Conservation (phyloP, 805 yeast species). For the Lipomyces anomalus region DNA sequence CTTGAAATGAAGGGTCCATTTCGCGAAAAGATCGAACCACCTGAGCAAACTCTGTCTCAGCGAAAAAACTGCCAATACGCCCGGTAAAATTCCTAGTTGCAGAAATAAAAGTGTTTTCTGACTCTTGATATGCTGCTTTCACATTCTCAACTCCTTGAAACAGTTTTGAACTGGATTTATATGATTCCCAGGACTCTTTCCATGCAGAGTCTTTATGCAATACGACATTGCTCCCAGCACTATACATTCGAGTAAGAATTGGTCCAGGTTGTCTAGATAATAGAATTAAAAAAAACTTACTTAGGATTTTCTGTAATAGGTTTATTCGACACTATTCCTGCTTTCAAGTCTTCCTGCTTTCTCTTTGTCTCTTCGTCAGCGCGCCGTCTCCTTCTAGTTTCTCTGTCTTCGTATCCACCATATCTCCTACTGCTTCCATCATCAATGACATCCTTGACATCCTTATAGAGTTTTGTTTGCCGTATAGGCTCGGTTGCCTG, state of each 20-base stretch:
- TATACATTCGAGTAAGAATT: conserved; percentile 40
- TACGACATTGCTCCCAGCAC: conserved; percentile 73
- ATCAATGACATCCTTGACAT: conserved; percentile 79
- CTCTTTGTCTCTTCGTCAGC: conserved; percentile 37
- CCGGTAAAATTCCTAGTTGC: conserved; percentile 72
- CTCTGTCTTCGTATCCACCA: conserved; percentile 88
- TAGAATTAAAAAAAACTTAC: conserved; percentile 4
- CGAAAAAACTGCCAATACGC: conserved; percentile 80
- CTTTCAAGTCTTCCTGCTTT: conserved; percentile 41
- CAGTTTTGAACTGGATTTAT: conserved; percentile 59
- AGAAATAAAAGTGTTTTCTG: conserved; percentile 85
- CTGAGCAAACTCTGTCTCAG: conserved; percentile 93
- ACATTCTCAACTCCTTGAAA: conserved; percentile 60
- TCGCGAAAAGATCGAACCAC: conserved; percentile 80
- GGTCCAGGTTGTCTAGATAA: conserved; percentile 1
- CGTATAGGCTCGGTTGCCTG: conserved; percentile 87
- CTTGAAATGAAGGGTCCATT: conserved; percentile 83
- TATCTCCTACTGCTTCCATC: conserved; percentile 85
- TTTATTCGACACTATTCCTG: conserved; percentile 48
- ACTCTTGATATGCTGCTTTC: conserved; percentile 69
- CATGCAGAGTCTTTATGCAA: conserved; percentile 73
- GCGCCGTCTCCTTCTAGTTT: conserved; percentile 69
- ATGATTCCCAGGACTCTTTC: conserved; percentile 61
- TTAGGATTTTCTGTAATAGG: conserved; percentile 60
- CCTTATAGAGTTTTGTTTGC: conserved; percentile 82